These are phyloP conservation scores for Rhizophagus clarus DNA, from an alignment of 192 early-diverging fungal species.

Conservation along the genomic window DNA sequence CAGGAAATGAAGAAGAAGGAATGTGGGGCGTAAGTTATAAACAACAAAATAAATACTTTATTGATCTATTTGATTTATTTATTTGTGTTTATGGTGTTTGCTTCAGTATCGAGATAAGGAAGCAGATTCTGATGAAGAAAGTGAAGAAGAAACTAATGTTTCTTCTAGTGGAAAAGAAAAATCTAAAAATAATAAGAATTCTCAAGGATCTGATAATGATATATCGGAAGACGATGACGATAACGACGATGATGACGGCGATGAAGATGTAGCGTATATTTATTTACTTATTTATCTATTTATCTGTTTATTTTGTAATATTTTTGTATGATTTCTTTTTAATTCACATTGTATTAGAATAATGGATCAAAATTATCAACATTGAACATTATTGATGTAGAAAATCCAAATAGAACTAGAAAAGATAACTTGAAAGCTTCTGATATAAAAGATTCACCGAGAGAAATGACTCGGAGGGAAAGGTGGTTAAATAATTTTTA, in stretches of 20 bases:
- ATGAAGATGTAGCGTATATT: not conserved
- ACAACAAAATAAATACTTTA: too few relatives aligned
- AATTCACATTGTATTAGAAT: not conserved
- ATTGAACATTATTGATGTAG: not conserved
- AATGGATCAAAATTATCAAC: not conserved
- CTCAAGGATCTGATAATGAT: not conserved
- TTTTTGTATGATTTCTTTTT: not conserved
- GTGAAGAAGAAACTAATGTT: conserved; percentile 2
- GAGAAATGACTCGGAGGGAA: conserved; percentile 26
- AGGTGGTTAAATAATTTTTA: not conserved
- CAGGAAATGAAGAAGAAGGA: conserved; percentile 14
- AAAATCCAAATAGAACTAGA: conserved; percentile 25
- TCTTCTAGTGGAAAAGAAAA: not conserved
- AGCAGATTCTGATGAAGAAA: conserved; percentile 5
- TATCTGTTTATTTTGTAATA: not conserved
- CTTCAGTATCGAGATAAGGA: conserved; percentile 2
- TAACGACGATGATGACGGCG: not conserved
- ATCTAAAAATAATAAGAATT: not conserved
- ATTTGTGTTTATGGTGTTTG: not conserved
- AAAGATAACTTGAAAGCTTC: conserved; percentile 24
- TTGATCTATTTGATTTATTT: not conserved
- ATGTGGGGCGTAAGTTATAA: conserved; percentile 11
- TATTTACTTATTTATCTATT: not conserved
- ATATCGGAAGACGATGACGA: not conserved
- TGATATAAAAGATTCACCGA: not conserved